A percentile compares a stretch with the other conserved stretches of the same genome.
phyloP scores from a whole-genome alignment of 257 asterid genomes.

The Scutellaria baicalensis region DNA sequence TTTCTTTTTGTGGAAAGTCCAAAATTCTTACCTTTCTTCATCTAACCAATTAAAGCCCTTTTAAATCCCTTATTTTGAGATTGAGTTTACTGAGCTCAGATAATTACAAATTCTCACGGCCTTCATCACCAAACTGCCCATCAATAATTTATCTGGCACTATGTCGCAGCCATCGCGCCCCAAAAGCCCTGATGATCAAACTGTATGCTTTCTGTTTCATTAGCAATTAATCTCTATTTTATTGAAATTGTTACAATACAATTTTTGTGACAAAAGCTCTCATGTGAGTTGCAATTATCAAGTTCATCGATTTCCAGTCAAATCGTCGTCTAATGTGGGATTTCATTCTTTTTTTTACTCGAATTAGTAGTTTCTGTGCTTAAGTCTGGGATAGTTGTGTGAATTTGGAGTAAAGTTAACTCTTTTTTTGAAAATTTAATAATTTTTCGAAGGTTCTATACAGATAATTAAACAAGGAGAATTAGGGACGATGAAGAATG shows the following conservation, averaged over 20 bases:
- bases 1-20: too few species aligned
- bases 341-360: not conserved
- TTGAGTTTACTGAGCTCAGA: not conserved
- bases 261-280: not conserved
- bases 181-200: conserved; percentile 36
- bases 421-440: not conserved
- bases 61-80: not conserved
- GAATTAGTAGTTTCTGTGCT: not conserved
- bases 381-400: conserved; percentile 4
- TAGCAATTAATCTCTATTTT: not conserved
- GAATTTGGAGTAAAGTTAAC: not conserved
- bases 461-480: not conserved
- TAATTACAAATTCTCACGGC: not conserved
- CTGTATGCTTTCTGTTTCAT: conserved; percentile 19
- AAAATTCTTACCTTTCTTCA: too few species aligned
- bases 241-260: not conserved
- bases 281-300: not conserved
- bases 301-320: not conserved
- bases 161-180: conserved; percentile 52
- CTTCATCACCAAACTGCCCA: not conserved
- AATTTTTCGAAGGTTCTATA: not conserved
- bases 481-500: conserved; percentile 12
- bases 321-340: not conserved
- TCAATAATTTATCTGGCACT: conserved; percentile 1
- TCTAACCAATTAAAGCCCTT: not conserved